These are phyloP conservation scores for Psilocybe mexicana DNA, from an alignment of 1,284 basidiomycete species.

Conservation along the genomic window DNA sequence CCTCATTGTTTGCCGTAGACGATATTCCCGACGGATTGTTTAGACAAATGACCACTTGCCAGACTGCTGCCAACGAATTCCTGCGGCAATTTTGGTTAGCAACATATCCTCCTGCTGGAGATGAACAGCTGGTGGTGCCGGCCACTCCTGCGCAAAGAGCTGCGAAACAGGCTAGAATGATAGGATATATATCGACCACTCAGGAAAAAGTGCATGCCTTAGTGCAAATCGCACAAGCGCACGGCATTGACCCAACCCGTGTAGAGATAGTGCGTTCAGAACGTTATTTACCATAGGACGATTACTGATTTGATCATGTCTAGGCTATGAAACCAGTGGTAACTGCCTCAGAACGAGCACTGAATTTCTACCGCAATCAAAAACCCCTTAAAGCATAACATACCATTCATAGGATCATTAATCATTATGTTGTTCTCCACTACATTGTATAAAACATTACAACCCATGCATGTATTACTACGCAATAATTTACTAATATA, in stretches of 20 bases:
- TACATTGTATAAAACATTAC: constrained; percentile 18
- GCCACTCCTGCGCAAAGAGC: constrained; percentile 65
- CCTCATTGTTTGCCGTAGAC: constrained; percentile 41
- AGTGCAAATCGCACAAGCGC: constrained; percentile 59
- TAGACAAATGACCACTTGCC: constrained; percentile 83
- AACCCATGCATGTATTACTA: constrained; percentile 25
- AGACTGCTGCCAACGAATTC: constrained; percentile 94
- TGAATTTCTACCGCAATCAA: constrained; percentile 58
- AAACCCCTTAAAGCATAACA: constrained; percentile 25
- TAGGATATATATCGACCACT: constrained; percentile 75
- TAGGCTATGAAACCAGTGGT: constrained; percentile 83
- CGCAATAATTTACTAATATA: constrained; percentile 31
- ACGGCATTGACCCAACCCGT: constrained; percentile 62
- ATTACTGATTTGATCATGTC: constrained; percentile 6
- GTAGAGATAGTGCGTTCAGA: constrained; percentile 63
- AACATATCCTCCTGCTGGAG: constrained; percentile 74
- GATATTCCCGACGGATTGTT: constrained; percentile 81
- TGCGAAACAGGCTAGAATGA: constrained; percentile 84
- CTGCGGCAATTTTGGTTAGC: constrained; percentile 95
- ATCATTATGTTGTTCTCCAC: constrained; percentile 18
- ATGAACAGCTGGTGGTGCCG: constrained; percentile 48
- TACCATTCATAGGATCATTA: constrained; percentile 8
- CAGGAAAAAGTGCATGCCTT: constrained; percentile 81
- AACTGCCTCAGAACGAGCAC: constrained; percentile 77
- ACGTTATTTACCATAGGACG: background rate